Percentiles rank a stretch among this genome's conserved stretches.
phyloP scores from a whole-genome alignment of 1,284 basidiomycete genomes.

The Heterobasidion annosum region DNA sequence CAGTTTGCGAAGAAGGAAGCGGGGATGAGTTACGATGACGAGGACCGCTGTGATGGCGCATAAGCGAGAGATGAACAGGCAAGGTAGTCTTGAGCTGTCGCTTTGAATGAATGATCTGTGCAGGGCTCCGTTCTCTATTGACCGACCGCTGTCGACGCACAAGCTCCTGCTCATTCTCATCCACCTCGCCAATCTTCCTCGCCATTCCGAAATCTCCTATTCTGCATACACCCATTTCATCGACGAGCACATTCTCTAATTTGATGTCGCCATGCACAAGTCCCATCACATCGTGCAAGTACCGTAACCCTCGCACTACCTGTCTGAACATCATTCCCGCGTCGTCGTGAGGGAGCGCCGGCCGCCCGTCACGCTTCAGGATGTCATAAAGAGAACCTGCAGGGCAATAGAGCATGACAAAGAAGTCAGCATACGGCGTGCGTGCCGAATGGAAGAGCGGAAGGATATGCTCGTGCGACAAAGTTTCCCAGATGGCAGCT shows the following conservation, averaged over 20 bases:
- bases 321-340: conserved; percentile 87
- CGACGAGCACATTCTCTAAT: conserved; percentile 92
- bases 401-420: conserved; percentile 78
- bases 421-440: conserved; percentile 65
- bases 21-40: conserved; percentile 58
- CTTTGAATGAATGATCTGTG: conserved; percentile 10
- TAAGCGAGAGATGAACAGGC: conserved; percentile 25
- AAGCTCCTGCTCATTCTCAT: conserved; percentile 25
- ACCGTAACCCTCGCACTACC: conserved; percentile 79
- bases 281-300: conserved; percentile 74
- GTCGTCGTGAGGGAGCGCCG: conserved; percentile 63
- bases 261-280: conserved; percentile 92
- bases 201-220: conserved; percentile 84
- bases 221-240: conserved; percentile 73
- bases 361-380: conserved; percentile 60
- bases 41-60: conserved; percentile 26
- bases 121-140: conserved; percentile 15
- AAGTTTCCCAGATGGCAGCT: conserved; percentile 68
- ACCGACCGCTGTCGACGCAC: conserved; percentile 13
- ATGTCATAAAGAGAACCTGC: conserved; percentile 85
- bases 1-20: conserved; percentile 20
- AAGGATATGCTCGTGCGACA: conserved; percentile 73
- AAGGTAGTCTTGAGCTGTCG: conserved; percentile 13
- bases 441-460: conserved; percentile 70
- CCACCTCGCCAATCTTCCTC: conserved; percentile 44